Evolutionary conservation across 257 asterid genomes (phyloP).

Genomic region (Solanum paucissectum): DNA sequence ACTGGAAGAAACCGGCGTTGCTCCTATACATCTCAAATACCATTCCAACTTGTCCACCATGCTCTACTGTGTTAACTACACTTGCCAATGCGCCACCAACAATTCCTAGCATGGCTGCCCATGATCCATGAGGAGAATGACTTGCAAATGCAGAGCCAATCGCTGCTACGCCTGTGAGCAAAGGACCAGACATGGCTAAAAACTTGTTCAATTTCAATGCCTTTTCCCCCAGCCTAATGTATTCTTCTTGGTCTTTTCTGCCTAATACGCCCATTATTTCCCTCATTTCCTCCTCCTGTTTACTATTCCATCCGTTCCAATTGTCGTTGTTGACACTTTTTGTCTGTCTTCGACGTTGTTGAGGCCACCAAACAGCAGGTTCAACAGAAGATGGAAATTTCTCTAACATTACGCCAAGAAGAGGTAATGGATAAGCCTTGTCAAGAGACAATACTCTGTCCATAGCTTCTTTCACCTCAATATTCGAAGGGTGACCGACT

Average conservation of each 20-base stretch:
- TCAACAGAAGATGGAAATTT: constrained; percentile 24
- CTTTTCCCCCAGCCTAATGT: constrained; percentile 34
- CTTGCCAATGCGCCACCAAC: constrained; percentile 58
- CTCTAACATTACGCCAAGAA: constrained; percentile 25
- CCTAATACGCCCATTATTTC: constrained; percentile 20
- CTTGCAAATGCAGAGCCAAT: constrained; percentile 34
- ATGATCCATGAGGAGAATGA: constrained; percentile 13
- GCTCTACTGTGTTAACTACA: constrained; percentile 49
- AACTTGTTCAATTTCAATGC: constrained; percentile 43
- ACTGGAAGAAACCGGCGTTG: constrained; percentile 60
- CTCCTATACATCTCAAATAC: constrained; percentile 72
- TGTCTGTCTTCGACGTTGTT: constrained; percentile 3
- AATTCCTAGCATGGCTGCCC: constrained; percentile 38
- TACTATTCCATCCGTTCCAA: constrained; percentile 46
- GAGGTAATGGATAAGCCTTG: constrained; percentile 45
- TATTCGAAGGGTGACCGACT: constrained; percentile 14
- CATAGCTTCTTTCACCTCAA: constrained; percentile 40
- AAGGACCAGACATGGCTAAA: constrained; percentile 39
- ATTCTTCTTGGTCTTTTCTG: constrained; percentile 42
- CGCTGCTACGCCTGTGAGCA: constrained; percentile 55
- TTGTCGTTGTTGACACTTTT: background rate
- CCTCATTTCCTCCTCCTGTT: constrained; percentile 47
- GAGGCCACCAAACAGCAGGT: constrained; percentile 61
- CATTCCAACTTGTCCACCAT: constrained; percentile 82
- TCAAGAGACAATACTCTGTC: constrained; percentile 60